These are phyloP conservation scores for Fusarium tricinctum DNA, from an alignment of 2,329 filamentous ascomycete genomes.

Conservation along the genomic window DNA sequence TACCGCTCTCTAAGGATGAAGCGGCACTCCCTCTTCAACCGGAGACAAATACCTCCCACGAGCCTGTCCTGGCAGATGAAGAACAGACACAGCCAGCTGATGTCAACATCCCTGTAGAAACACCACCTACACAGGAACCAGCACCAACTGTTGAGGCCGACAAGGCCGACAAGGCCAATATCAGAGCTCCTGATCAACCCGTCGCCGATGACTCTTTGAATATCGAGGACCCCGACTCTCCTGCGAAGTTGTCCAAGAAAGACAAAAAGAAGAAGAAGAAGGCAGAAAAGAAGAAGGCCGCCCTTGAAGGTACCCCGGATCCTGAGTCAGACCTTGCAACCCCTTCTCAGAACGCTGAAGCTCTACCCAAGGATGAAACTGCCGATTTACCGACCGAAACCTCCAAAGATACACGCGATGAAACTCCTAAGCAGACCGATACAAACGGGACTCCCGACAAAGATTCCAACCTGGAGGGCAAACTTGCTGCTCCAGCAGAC, in stretches of 20 bases:
- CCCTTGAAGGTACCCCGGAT: conserved; percentile 40
- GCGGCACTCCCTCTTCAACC: conserved; percentile 18
- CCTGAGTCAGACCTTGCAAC: conserved; percentile 34
- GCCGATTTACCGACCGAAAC: conserved; percentile 20
- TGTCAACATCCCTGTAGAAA: conserved; percentile 44
- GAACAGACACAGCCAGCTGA: conserved; percentile 47
- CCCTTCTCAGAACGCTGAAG: conserved; percentile 33
- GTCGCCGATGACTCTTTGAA: conserved; percentile 26
- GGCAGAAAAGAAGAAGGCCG: conserved; percentile 51
- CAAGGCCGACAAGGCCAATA: conserved; percentile 32
- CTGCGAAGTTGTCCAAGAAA: conserved; percentile 53
- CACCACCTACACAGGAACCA: conserved; percentile 39
- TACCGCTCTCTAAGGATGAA: conserved; percentile 21
- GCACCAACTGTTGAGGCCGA: conserved; percentile 29
- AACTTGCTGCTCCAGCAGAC: conserved; percentile 22
- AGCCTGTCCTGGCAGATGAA: conserved; percentile 39
- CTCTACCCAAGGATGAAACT: conserved; percentile 16
- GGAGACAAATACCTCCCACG: conserved; percentile 36
- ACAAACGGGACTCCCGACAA: conserved; percentile 20
- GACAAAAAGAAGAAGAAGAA: conserved; percentile 53
- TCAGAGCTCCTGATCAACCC: conserved; percentile 25
- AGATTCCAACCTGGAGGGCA: conserved; percentile 20
- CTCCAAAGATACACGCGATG: conserved; percentile 27
- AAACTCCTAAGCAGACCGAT: conserved; percentile 35
- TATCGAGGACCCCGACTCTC: conserved; percentile 42